phyloP scores from a whole-genome alignment of 2,329 filamentous ascomycete genomes.

The Fusarium vanettenii region DNA sequence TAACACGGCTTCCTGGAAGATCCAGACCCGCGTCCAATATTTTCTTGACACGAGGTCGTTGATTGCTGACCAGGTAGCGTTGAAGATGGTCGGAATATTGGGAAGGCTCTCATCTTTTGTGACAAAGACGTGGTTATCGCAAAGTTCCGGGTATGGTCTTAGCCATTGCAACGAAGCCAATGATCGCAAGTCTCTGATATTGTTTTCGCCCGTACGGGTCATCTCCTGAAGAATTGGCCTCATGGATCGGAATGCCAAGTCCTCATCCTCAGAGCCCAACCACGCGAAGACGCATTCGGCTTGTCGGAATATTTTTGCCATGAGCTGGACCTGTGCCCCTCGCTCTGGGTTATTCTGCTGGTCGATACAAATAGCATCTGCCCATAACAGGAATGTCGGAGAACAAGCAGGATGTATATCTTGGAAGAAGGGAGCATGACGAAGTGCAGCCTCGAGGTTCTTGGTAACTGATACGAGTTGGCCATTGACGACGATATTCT shows the following conservation, averaged over 20 bases:
- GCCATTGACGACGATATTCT: not conserved
- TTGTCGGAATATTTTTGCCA: not conserved
- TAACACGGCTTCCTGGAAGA: conserved; percentile 2
- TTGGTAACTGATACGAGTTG: not conserved
- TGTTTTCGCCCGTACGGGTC: not conserved
- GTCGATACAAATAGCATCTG: not conserved
- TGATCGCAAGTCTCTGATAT: not conserved
- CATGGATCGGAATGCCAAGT: not conserved
- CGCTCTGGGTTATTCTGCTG: not conserved
- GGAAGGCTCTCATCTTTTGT: not conserved
- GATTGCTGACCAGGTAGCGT: not conserved
- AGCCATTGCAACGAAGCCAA: not conserved
- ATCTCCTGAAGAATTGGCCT: not conserved
- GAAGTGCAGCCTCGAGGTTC: not conserved
- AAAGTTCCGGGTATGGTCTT: not conserved
- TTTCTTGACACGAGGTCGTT: not conserved
- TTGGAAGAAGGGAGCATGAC: not conserved
- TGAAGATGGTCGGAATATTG: not conserved
- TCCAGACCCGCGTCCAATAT: not conserved
- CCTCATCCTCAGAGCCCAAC: not conserved
- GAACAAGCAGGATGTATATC: not conserved
- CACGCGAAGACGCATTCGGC: conserved; percentile 2
- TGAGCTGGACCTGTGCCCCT: not conserved
- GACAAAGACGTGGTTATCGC: not conserved
- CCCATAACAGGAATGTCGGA: not conserved